A percentile compares a stretch with the other conserved stretches of the same genome.
phyloP scores from a whole-genome alignment of 2,329 filamentous ascomycete genomes.

The Paracoccidioides brasiliensis region DNA sequence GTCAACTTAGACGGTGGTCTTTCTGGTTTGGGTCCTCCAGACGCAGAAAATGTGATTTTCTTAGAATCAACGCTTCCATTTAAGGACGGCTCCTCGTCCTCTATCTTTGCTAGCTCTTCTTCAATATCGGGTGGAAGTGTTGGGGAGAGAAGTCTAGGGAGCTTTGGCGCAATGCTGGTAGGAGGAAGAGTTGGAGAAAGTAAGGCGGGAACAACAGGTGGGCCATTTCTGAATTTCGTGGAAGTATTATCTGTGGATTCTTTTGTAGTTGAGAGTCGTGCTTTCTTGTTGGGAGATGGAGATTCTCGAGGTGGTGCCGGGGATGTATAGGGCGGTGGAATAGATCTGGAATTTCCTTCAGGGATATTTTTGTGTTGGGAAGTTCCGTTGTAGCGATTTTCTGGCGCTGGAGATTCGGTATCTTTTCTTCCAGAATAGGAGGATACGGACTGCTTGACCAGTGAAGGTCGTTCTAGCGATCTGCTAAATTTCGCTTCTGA shows the following conservation, averaged over 20 bases:
- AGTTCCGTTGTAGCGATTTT: not conserved
- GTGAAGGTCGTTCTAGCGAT: not conserved
- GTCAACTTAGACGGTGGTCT: not conserved
- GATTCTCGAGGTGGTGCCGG: slow-evolving; percentile 13
- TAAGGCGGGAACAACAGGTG: slow-evolving; percentile 23
- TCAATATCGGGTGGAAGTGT: slow-evolving; percentile 44
- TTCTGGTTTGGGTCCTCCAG: not conserved
- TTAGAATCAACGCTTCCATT: not conserved
- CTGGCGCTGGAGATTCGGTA: not conserved
- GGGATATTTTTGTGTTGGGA: not conserved
- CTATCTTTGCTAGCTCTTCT: slow-evolving; percentile 36
- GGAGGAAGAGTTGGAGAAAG: slow-evolving; percentile 32
- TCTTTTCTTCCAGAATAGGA: not conserved
- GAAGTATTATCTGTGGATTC: slow-evolving; percentile 15
- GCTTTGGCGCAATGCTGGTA: slow-evolving; percentile 19
- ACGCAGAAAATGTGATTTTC: not conserved
- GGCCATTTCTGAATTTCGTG: slow-evolving; percentile 12
- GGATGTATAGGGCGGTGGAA: not conserved
- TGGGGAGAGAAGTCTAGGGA: slow-evolving; percentile 45
- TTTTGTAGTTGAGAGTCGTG: slow-evolving; percentile 26
- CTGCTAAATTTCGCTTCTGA: not conserved
- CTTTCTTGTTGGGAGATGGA: slow-evolving; percentile 26
- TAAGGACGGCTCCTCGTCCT: slow-evolving; percentile 20
- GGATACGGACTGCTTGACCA: not conserved
- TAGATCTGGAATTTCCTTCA: not conserved